These are phyloP conservation scores for Pulicaria dysenterica DNA, from an alignment of 129 eudicot species.

Conservation along the genomic window DNA sequence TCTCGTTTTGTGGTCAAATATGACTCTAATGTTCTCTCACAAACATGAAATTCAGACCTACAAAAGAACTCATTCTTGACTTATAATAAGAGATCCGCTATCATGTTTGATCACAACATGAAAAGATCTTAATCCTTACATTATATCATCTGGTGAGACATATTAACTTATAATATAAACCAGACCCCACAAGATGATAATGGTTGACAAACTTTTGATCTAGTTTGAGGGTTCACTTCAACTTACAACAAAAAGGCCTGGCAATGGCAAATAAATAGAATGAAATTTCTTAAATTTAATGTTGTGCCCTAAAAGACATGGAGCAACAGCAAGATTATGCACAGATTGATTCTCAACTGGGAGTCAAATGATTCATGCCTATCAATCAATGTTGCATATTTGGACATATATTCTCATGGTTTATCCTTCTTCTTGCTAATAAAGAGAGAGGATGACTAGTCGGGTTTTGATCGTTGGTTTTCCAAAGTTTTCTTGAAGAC, in stretches of 20 bases:
- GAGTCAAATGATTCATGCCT: conserved; percentile 11
- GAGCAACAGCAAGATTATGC: conserved; percentile 30
- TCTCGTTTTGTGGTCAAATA: too few species aligned
- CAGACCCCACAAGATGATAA: background rate
- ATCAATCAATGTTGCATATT: conserved; percentile 46
- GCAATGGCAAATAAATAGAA: conserved; percentile 23
- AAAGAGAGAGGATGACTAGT: conserved; percentile 31
- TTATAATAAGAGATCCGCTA: too few species aligned
- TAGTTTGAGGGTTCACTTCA: background rate
- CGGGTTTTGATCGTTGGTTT: conserved; percentile 43
- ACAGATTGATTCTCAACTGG: conserved; percentile 28
- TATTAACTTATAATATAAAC: background rate
- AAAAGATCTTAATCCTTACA: too few species aligned
- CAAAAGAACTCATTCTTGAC: too few species aligned
- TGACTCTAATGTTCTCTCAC: too few species aligned
- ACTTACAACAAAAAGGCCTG: conserved; percentile 30
- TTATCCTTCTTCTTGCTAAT: conserved; percentile 46
- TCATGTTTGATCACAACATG: too few species aligned
- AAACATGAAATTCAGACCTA: too few species aligned
- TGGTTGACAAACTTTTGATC: background rate
- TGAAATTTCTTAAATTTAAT: conserved; percentile 3
- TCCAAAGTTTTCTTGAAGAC: conserved; percentile 42
- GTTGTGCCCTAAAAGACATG: conserved; percentile 27
- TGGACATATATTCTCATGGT: conserved; percentile 49
- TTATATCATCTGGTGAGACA: background rate